Conservation (phyloP, 129 eudicot genomes). For the Erigeron canadensis region DNA sequence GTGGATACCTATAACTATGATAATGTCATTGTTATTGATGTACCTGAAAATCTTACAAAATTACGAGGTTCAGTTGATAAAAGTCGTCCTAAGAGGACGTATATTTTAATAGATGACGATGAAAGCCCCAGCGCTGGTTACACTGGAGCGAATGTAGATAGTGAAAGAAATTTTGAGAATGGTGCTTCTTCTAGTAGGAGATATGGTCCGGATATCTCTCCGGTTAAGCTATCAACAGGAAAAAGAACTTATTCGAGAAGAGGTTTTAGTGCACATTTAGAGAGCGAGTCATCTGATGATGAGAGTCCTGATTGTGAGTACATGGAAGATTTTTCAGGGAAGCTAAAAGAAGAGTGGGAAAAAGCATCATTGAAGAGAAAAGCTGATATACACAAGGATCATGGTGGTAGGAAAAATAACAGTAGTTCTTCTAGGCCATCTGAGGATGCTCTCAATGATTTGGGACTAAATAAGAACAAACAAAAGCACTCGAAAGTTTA, state of each 20-base stretch:
- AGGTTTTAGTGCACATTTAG: constrained; percentile 39
- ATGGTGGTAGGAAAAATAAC: constrained; percentile 6
- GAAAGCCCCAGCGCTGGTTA: constrained; percentile 32
- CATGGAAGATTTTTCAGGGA: constrained; percentile 62
- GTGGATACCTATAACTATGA: constrained; percentile 57
- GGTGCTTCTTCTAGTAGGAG: constrained; percentile 51
- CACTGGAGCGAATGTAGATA: constrained; percentile 20
- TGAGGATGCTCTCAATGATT: constrained; percentile 15
- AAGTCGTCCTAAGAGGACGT: constrained; percentile 29
- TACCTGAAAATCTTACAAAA: constrained; percentile 45
- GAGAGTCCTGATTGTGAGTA: constrained; percentile 62
- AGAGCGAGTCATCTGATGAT: constrained; percentile 42
- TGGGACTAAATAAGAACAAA: constrained; percentile 19
- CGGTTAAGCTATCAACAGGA: constrained; percentile 69
- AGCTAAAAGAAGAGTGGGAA: constrained; percentile 75
- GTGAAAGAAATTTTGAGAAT: constrained; percentile 26
- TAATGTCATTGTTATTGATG: constrained; percentile 61
- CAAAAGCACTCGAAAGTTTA: constrained; percentile 21
- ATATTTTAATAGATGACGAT: constrained; percentile 81
- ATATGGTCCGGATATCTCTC: constrained; percentile 35
- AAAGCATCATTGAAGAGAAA: constrained; percentile 62
- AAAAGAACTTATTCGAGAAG: constrained; percentile 52
- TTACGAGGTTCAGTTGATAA: constrained; percentile 38
- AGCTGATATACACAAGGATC: constrained; percentile 31
- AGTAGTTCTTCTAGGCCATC: constrained; percentile 12